Percentiles rank a stretch among this genome's conserved stretches.
Evolutionary conservation across 768 basidiomycete genomes (phyloP).

Genomic region (Sporobolomyces roseus): DNA sequence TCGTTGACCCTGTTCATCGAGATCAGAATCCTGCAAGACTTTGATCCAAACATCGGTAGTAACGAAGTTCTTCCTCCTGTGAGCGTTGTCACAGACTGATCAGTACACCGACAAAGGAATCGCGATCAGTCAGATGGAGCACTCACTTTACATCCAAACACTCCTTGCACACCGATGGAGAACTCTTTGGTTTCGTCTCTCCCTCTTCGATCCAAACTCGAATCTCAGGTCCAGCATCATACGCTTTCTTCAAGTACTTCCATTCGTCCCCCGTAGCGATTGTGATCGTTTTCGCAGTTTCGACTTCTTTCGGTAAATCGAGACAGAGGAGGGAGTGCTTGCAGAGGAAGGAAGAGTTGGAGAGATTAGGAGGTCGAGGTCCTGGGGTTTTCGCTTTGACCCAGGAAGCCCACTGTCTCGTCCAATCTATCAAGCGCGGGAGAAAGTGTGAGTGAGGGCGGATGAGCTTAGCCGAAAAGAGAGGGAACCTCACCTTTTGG

Average conservation of each 20-base stretch:
- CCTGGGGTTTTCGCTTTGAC: conserved; percentile 54
- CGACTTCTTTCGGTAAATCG: conserved; percentile 57
- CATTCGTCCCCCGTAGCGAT: conserved; percentile 62
- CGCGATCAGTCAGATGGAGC: too few species aligned
- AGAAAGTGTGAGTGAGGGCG: conserved; percentile 46
- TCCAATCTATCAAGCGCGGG: conserved; percentile 53
- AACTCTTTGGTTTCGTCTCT: conserved; percentile 40
- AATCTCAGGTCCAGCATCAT: conserved; percentile 25
- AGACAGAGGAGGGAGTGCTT: conserved; percentile 62
- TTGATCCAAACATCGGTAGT: conserved; percentile 20
- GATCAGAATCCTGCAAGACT: conserved; percentile 4
- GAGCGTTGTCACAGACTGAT: not conserved
- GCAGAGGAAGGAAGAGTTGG: conserved; percentile 65
- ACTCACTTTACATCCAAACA: conserved; percentile 62
- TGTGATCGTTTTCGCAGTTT: not conserved
- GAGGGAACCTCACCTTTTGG: conserved; percentile 10
- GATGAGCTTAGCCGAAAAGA: too few species aligned
- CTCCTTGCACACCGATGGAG: conserved; percentile 55
- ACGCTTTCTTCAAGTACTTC: conserved; percentile 59
- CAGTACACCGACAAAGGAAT: not conserved
- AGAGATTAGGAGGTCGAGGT: conserved; percentile 61
- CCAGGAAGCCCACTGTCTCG: conserved; percentile 70
- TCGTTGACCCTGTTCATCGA: conserved; percentile 21
- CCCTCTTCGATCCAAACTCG: conserved; percentile 7
- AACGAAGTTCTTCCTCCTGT: conserved; percentile 25